Conservation (phyloP, 352 stramenopile genomes). For the Globisporangium emineosum region DNA sequence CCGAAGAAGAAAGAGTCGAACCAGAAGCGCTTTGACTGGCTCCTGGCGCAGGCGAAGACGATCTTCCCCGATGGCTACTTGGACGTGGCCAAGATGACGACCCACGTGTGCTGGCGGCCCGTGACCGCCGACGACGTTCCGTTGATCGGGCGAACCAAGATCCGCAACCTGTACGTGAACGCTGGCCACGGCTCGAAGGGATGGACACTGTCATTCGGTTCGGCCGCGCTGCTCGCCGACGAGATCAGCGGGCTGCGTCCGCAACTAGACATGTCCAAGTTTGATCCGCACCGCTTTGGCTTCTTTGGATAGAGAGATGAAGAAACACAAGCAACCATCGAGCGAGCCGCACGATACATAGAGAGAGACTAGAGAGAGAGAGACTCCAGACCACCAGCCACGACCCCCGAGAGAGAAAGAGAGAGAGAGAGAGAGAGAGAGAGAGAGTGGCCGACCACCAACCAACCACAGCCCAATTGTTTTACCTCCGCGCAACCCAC, state of each 20-base stretch:
- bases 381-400: neutral
- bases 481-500: neutral
- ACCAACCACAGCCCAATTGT: neutral
- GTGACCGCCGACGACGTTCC: conserved; percentile 84
- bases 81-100: conserved; percentile 72
- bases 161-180: conserved; percentile 85
- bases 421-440: neutral
- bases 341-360: conserved; percentile 3
- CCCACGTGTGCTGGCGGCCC: conserved; percentile 78
- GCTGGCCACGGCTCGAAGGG: conserved; percentile 82
- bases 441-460: neutral
- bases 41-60: conserved; percentile 66
- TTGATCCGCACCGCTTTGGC: conserved; percentile 72
- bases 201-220: conserved; percentile 83
- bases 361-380: conserved; percentile 1
- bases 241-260: conserved; percentile 74
- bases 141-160: conserved; percentile 73
- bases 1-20: conserved; percentile 51
- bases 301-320: conserved; percentile 46
- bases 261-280: conserved; percentile 82
- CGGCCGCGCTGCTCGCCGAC: conserved; percentile 71
- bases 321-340: neutral
- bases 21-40: conserved; percentile 76
- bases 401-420: neutral
- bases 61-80: conserved; percentile 84